Evolutionary conservation across 208 protist genomes (phyloP).

Genomic region (Leishmania gerbilli): DNA sequence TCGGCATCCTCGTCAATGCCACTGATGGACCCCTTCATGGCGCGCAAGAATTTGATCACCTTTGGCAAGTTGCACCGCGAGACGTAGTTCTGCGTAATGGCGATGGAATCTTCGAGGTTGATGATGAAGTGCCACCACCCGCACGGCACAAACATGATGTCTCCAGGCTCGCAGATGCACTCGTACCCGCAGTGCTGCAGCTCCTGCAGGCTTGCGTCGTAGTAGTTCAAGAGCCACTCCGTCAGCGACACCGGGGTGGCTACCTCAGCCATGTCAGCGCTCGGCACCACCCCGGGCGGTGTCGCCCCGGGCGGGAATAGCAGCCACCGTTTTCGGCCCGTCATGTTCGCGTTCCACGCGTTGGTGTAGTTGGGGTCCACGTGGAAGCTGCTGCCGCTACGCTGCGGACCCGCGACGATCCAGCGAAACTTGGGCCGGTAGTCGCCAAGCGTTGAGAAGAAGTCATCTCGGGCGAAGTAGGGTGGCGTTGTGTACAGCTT

Average conservation of each 20-base stretch:
- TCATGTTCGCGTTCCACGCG: slow-evolving; percentile 91
- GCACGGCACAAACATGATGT: slow-evolving; percentile 91
- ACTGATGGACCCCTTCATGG: slow-evolving; percentile 83
- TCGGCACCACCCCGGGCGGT: slow-evolving; percentile 79
- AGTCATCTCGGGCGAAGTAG: slow-evolving; percentile 84
- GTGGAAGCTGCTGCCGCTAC: slow-evolving; percentile 89
- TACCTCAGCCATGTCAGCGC: slow-evolving; percentile 83
- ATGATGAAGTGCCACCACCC: slow-evolving; percentile 93
- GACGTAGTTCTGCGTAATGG: slow-evolving; percentile 93
- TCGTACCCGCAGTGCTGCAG: slow-evolving; percentile 72
- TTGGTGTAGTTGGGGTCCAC: slow-evolving; percentile 89
- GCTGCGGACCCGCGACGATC: slow-evolving; percentile 86
- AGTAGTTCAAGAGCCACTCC: slow-evolving; percentile 89
- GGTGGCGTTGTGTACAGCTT: slow-evolving; percentile 77
- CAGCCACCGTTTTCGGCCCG: slow-evolving; percentile 87
- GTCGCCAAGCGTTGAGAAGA: slow-evolving; percentile 73
- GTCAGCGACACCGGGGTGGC: slow-evolving; percentile 87
- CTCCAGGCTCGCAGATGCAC: slow-evolving; percentile 84
- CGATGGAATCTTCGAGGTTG: slow-evolving; percentile 87
- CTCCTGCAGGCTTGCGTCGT: slow-evolving; percentile 74
- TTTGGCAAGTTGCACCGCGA: slow-evolving; percentile 70
- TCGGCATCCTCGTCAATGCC: slow-evolving; percentile 89
- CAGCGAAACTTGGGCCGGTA: slow-evolving; percentile 85
- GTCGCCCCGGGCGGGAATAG: slow-evolving; percentile 79
- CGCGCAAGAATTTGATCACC: slow-evolving; percentile 84